Evolutionary conservation across 805 yeast genomes (phyloP).

Genomic region (Yamadazyma scolyti): DNA sequence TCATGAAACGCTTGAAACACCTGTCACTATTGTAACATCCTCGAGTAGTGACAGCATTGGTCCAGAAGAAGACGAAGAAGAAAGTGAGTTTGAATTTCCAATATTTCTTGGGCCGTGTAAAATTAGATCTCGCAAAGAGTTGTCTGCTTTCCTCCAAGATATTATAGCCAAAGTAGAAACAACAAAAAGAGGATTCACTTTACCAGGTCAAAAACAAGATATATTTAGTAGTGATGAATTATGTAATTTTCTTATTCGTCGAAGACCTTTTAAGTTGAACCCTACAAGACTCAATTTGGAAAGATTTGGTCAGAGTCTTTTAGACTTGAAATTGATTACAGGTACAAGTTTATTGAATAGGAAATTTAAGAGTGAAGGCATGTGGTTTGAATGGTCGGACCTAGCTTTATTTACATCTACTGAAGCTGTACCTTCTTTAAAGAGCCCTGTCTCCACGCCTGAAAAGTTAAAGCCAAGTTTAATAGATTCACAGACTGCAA

Average conservation of each 20-base stretch:
- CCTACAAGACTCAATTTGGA: conserved; percentile 36
- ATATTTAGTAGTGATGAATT: conserved; percentile 38
- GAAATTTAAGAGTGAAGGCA: conserved; percentile 37
- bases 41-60: conserved; percentile 2
- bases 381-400: conserved; percentile 45
- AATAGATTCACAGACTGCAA: conserved; percentile 7
- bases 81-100: conserved; percentile 23
- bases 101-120: conserved; percentile 24
- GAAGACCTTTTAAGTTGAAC: conserved; percentile 27
- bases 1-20: neutral
- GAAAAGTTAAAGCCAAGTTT: conserved; percentile 3
- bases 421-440: conserved; percentile 4
- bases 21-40: neutral
- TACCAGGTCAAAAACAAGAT: conserved; percentile 39
- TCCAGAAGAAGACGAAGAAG: conserved; percentile 2
- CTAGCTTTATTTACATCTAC: conserved; percentile 19
- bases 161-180: conserved; percentile 22
- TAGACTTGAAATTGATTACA: conserved; percentile 29
- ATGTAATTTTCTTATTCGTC: conserved; percentile 18
- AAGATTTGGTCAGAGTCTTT: conserved; percentile 35
- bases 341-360: conserved; percentile 30
- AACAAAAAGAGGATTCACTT: conserved; percentile 28
- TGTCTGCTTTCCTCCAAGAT: conserved; percentile 19
- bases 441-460: conserved; percentile 2
- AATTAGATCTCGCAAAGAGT: conserved; percentile 14